Base-by-base conservation (phyloP, 345 rosid species). In the Eucalyptus virginea region DNA sequence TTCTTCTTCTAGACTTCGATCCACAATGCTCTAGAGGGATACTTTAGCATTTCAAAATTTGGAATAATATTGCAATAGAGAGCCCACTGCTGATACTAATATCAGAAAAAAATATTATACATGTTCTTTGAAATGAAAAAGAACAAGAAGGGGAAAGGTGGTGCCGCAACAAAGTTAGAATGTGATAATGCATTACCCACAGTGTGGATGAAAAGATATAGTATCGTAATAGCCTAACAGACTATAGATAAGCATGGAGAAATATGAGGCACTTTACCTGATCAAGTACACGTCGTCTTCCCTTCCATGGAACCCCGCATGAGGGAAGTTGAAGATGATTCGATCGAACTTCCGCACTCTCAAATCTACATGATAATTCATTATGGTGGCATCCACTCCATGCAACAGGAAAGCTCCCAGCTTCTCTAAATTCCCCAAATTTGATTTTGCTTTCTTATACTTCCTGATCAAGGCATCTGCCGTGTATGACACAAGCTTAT, bases 241-340 rank as follows among this genome's bases (percentile, higher is more conserved):
- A 87, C 50, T 37, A 86, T 69, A 21, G 42, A 37, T 24, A 48
- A 72, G 19, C 67, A 37, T 17, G 32, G 47, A 90, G 51, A 37
- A 60, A 50, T 54, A n/a, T 85, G 81, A 40, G 49, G 49, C n/a
- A 88, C 60, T 91, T 90, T 69, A 94, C 96, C 15, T 15, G 51
- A 94, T 95, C 65, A 90, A 4, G 9, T 5, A 12, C 88, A 6
- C 19, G 88, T 89, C 21, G 58, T 91, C 92, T 91, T 93, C 96
- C 89, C 45, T 94, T 58, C 96, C 91, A 18, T 90, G 44, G 89
- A 95, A 96, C 45, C 96, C 98, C 3, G 94, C 96, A 62, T 94
- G 96, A 21, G 98, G 98, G 90, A 94, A 96, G 92, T 92, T 92
- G 90, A 91, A 94, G 89, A 95, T 90, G 69, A 95, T 89, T 11